Conservation (phyloP, 345 rosid genomes). For the Populus simonii region DNA sequence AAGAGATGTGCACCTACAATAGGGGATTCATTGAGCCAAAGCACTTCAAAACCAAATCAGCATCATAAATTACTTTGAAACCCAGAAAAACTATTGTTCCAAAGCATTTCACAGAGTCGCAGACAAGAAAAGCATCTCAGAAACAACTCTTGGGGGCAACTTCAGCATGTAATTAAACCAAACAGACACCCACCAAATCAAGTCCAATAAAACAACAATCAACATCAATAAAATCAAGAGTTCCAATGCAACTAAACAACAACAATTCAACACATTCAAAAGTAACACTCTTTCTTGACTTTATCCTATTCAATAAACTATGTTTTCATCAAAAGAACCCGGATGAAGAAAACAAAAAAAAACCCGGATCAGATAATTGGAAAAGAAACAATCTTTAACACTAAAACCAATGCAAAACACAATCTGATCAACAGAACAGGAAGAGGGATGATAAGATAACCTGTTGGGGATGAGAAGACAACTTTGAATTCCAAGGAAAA, state of each 20-base stretch:
- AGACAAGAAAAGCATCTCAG: background rate
- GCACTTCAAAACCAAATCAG: background rate
- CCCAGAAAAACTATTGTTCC: background rate
- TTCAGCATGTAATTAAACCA: background rate
- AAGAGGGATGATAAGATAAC: constrained; percentile 24
- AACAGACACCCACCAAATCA: background rate
- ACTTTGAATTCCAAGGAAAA: constrained; percentile 53
- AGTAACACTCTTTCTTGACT: background rate
- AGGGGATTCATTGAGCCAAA: background rate
- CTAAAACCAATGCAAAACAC: background rate
- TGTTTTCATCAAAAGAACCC: background rate
- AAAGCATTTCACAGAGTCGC: background rate
- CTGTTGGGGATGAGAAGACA: constrained; percentile 69
- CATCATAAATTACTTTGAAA: background rate
- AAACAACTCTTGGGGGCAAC: background rate
- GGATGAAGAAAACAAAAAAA: background rate
- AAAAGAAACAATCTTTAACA: background rate
- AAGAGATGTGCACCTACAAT: constrained; percentile 59
- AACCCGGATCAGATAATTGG: constrained; percentile 25
- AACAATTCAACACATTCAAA: background rate
- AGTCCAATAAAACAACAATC: background rate
- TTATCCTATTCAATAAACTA: background rate
- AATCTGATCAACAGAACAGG: background rate
- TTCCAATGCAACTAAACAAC: background rate
- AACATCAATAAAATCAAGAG: background rate